Percentiles rank a stretch among this genome's conserved stretches.
Conservation (phyloP, 805 yeast genomes). For the Cyberlindnera euphorbiiphila region DNA sequence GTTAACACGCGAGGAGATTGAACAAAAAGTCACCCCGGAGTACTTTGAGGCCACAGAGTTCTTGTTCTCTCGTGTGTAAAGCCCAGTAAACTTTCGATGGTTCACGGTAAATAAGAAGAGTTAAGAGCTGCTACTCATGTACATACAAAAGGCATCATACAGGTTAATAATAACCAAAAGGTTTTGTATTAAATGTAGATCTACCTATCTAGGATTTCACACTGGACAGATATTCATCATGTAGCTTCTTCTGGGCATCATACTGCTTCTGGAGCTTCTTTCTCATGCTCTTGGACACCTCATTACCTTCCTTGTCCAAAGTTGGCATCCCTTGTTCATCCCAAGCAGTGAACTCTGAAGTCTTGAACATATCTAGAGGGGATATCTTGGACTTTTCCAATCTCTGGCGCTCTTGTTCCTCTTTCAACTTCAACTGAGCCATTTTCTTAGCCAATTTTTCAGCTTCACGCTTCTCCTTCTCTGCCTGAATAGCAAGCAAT, state of each 20-base stretch:
- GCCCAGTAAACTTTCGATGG: too few relatives aligned
- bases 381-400: slow-evolving; percentile 61
- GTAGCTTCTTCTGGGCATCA: slow-evolving; percentile 77
- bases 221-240: slow-evolving; percentile 55
- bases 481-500: slow-evolving; percentile 51
- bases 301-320: slow-evolving; percentile 72
- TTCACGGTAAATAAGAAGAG: too few relatives aligned
- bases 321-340: slow-evolving; percentile 84
- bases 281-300: slow-evolving; percentile 75
- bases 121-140: too few relatives aligned
- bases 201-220: too few relatives aligned
- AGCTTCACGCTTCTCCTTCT: slow-evolving; percentile 49
- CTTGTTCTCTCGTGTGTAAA: slow-evolving; percentile 32
- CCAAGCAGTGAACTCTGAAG: slow-evolving; percentile 64
- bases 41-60: slow-evolving; percentile 54
- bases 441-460: slow-evolving; percentile 57
- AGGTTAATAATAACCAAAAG: neutral
- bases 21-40: slow-evolving; percentile 43
- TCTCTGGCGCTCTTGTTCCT: slow-evolving; percentile 60
- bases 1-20: slow-evolving; percentile 80
- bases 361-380: slow-evolving; percentile 73
- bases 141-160: slow-evolving; percentile 2
- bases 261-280: slow-evolving; percentile 80
- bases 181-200: too few relatives aligned
- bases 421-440: slow-evolving; percentile 51